Evolutionary conservation across 257 asterid species (phyloP), one percentile per base, ranked within the genome.

Genomic region (Apocynum venetum): DNA sequence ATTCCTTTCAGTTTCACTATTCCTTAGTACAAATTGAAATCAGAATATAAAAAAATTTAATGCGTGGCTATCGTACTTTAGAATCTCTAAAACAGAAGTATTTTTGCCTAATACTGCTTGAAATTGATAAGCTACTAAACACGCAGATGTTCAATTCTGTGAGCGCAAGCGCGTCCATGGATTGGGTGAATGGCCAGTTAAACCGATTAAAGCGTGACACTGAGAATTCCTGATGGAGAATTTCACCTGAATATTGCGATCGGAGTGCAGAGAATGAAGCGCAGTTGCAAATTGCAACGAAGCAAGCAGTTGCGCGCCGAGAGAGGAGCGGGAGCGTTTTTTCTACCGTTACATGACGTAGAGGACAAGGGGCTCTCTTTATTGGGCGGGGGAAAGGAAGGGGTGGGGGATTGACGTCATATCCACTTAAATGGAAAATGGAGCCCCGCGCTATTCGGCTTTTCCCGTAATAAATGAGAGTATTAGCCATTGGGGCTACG

Each of bases 211-310:
- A 52, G 76, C 69, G 35, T 48, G n/a, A 59, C 12, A 68, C 8
- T 44, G 11, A 17, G 6, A 81, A 36, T 25, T 46, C 15, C 61
- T 46, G 74, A 57, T 1, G 13, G 67, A 64, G 77, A 78, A 4
- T 53, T 72, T 74, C 76, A 72, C 77, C 77, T 48, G 77, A 52
- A 72, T 38, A 77, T 66, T 49, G 60, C 36, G 53, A 47, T 14
- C 64, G n/a, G 12, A 66, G 2, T 15, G n/a, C 47, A 66, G 72
- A 66, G 48, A 44, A 40, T 6, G 35, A 66, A 40, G 12, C 2
- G 41, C 35, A 6, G 61, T 19, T 55, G 61, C 61, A 55, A 55
- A 55, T 55, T 55, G n/a, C 61, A 55, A 55, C n/a, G 61, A 55
- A 55, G 61, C 61, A 17, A 55, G 49, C 61, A 57, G 64, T 6